phyloP scores from a whole-genome alignment of 2,329 filamentous ascomycete genomes.

The Escovopsis sp. region DNA sequence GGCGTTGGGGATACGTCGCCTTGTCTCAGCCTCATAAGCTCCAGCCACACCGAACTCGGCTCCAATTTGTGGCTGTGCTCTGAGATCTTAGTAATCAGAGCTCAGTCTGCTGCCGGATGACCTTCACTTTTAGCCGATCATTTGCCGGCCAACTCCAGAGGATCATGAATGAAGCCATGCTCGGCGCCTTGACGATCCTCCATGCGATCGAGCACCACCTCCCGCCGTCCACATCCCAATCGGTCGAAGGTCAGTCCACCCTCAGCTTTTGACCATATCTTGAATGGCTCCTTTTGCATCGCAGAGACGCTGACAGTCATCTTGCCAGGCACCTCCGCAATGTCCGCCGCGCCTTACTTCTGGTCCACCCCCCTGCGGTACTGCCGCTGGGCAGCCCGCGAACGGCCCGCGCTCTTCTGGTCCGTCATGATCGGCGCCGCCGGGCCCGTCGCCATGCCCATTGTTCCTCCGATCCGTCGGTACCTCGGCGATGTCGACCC shows the following conservation, averaged over 20 bases:
- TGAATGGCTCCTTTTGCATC: not conserved
- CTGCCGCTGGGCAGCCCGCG: slow-evolving; percentile 72
- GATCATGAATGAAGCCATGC: no score
- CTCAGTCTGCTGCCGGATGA: no score
- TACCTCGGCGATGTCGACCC: slow-evolving; percentile 60
- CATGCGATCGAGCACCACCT: slow-evolving; percentile 2
- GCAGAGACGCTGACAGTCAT: not conserved
- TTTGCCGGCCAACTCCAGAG: no score
- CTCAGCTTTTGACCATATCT: not conserved
- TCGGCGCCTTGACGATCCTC: no score
- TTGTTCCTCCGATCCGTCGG: slow-evolving; percentile 58
- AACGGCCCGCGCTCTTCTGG: slow-evolving; percentile 86
- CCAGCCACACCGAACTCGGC: no score
- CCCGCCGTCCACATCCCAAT: not conserved
- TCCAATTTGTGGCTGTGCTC: no score
- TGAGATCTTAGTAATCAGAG: no score
- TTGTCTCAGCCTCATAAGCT: slow-evolving; percentile 8
- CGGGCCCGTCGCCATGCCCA: slow-evolving; percentile 55
- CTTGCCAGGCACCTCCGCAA: slow-evolving; percentile 21
- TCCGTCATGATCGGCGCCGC: slow-evolving; percentile 57
- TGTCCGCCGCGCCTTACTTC: slow-evolving; percentile 59
- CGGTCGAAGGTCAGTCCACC: not conserved
- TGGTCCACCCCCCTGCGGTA: slow-evolving; percentile 73
- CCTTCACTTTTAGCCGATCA: no score
- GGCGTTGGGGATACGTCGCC: slow-evolving; percentile 24